A percentile compares a stretch with the other conserved stretches of the same genome.
Conservation (phyloP, 768 basidiomycete genomes). For the Tulasnella sp. region DNA sequence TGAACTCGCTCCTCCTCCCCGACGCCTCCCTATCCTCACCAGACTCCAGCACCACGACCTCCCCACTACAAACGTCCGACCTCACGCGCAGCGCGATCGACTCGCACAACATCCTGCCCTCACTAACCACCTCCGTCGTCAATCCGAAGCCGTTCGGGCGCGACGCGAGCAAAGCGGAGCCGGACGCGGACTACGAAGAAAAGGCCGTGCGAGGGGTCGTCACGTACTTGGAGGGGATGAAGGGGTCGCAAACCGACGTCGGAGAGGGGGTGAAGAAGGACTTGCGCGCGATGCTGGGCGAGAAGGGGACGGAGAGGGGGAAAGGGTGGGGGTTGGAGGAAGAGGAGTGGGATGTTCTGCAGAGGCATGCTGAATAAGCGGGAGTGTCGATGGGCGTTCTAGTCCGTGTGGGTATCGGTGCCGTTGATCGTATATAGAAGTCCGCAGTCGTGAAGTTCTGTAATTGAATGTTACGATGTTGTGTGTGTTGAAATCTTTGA, state of each 20-base stretch:
- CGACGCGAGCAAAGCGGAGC: not conserved
- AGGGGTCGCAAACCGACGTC: not conserved
- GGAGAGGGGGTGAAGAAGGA: slow-evolving; percentile 30
- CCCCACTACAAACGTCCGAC: slow-evolving; percentile 26
- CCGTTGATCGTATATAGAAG: not conserved
- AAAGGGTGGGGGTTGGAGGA: slow-evolving; percentile 43
- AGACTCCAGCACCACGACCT: slow-evolving; percentile 24
- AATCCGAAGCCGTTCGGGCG: slow-evolving; percentile 20
- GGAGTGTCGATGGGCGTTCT: no score
- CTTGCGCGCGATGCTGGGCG: not conserved
- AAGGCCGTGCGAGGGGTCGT: slow-evolving; percentile 33
- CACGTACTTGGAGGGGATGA: slow-evolving; percentile 31
- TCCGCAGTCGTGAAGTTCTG: not conserved
- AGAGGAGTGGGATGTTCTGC: slow-evolving; percentile 42
- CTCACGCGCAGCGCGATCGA: slow-evolving; percentile 29
- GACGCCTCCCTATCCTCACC: slow-evolving; percentile 10
- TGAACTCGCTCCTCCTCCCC: slow-evolving; percentile 70
- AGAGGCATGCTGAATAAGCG: slow-evolving; percentile 21
- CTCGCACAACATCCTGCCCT: slow-evolving; percentile 18
- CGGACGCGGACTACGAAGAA: slow-evolving; percentile 36
- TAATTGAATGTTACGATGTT: not conserved
- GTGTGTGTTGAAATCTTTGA: no score
- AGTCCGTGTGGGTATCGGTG: no score
- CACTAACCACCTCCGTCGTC: slow-evolving; percentile 2
- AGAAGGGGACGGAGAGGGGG: slow-evolving; percentile 34